Conservation (phyloP, 208 protist species). For the Balamuthia mandrillaris region DNA sequence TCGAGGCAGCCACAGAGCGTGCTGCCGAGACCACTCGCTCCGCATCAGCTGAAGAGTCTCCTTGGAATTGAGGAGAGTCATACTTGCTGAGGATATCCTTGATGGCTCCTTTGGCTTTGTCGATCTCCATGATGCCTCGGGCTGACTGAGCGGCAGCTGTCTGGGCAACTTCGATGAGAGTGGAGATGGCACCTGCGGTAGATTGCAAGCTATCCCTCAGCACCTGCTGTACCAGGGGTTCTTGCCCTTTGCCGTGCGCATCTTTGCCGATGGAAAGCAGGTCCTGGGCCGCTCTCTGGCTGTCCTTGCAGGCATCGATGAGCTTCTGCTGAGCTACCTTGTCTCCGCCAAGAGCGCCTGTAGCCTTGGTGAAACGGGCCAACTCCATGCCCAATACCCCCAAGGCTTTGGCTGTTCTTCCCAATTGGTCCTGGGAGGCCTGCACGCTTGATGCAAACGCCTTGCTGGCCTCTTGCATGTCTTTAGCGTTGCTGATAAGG, state of each 20-base stretch:
- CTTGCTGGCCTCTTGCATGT: neutral
- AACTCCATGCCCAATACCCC: neutral
- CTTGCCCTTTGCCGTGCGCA: neutral
- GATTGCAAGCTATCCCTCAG: no score
- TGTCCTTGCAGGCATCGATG: constrained; percentile 28
- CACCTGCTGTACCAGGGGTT: neutral
- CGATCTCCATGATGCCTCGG: constrained; percentile 16
- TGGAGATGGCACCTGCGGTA: no score
- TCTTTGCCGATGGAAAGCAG: constrained; percentile 23
- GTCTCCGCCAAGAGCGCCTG: constrained; percentile 11
- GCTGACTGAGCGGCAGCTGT: neutral
- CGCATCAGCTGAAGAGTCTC: neutral
- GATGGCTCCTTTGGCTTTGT: neutral
- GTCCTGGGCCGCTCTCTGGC: neutral
- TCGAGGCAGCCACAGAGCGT: neutral
- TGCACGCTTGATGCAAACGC: neutral
- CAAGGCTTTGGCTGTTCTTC: neutral
- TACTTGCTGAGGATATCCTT: neutral
- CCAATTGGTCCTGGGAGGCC: neutral
- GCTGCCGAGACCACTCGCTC: neutral
- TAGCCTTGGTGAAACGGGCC: constrained; percentile 7
- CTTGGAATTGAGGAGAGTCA: neutral
- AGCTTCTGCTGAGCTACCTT: constrained; percentile 2
- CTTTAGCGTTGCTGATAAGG: neutral
- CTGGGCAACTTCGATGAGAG: neutral